Percentiles rank a stretch among this genome's conserved stretches.
These are phyloP conservation scores for Desmodesmus armatus DNA, from an alignment of 139 green algal genomes.

Conservation along the genomic window DNA sequence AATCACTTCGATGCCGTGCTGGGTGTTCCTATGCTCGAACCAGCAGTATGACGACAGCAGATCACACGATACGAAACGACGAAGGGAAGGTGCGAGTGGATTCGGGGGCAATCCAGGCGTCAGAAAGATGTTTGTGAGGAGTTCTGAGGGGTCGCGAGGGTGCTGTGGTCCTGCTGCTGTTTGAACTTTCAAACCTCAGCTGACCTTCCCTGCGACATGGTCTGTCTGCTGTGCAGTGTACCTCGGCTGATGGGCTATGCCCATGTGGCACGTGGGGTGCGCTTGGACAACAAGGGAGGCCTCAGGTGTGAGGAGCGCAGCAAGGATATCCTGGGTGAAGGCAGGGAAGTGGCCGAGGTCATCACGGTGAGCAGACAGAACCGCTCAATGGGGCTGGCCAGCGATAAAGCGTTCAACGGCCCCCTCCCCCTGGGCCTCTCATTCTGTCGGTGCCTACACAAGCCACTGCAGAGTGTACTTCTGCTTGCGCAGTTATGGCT, in stretches of 20 bases:
- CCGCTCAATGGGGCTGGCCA: not conserved
- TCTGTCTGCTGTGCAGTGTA: slow-evolving; percentile 49
- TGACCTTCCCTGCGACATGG: not conserved
- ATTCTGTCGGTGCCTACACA: not conserved
- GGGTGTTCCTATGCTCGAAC: not conserved
- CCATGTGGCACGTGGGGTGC: slow-evolving; percentile 70
- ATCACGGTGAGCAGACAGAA: slow-evolving; percentile 14
- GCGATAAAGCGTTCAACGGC: not conserved
- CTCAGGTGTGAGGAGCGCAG: slow-evolving; percentile 41
- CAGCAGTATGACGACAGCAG: no score
- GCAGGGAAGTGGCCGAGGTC: slow-evolving; percentile 55
- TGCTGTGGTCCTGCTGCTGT: no score
- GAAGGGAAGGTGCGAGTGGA: no score
- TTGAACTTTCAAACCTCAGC: not conserved
- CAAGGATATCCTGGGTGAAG: slow-evolving; percentile 64
- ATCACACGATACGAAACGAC: no score
- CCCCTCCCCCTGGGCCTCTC: not conserved
- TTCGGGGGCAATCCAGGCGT: no score
- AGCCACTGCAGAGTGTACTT: not conserved
- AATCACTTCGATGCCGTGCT: no score
- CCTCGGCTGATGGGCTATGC: slow-evolving; percentile 83
- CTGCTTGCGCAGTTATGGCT: not conserved
- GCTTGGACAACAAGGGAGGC: slow-evolving; percentile 36
- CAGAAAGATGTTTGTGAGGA: no score
- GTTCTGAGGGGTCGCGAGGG: no score